Evolutionary conservation across 1,284 basidiomycete species (phyloP).

Genomic region (Tilletiaria anomala): DNA sequence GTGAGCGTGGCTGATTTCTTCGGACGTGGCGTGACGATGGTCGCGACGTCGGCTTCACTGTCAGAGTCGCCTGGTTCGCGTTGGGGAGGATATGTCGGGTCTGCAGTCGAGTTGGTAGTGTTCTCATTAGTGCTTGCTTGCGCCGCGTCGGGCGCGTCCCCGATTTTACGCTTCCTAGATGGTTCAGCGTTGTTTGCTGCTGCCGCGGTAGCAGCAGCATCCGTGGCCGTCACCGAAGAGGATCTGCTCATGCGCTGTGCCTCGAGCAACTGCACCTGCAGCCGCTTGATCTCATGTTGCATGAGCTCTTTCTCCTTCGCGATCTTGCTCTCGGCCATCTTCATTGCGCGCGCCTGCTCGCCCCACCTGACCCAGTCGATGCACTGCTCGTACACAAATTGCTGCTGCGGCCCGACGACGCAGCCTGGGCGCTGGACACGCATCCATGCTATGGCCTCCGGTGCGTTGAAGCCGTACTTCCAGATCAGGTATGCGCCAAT

Average conservation of each 20-base stretch:
- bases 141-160: not conserved
- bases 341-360: constrained; percentile 13
- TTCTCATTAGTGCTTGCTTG: not conserved
- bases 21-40: no score
- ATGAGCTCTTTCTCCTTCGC: constrained; percentile 8
- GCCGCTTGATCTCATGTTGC: constrained; percentile 1
- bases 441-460: constrained; percentile 96
- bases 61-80: not conserved
- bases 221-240: no score
- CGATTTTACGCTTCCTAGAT: constrained; percentile 1
- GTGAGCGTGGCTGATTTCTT: no score
- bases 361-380: constrained; percentile 34
- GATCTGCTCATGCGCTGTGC: constrained; percentile 4
- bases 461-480: constrained; percentile 98
- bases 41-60: no score
- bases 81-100: not conserved
- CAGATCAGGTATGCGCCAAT: constrained; percentile 89
- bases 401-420: constrained; percentile 68
- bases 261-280: not conserved
- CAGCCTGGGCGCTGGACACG: constrained; percentile 87
- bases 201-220: constrained; percentile 2
- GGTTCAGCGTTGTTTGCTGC: constrained; percentile 2
- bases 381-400: constrained; percentile 76
- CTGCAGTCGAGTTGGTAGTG: not conserved
- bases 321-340: constrained; percentile 7